Evolutionary conservation across 1,139 yeast genomes (phyloP).

Genomic region (Lodderomyces beijingensis): DNA sequence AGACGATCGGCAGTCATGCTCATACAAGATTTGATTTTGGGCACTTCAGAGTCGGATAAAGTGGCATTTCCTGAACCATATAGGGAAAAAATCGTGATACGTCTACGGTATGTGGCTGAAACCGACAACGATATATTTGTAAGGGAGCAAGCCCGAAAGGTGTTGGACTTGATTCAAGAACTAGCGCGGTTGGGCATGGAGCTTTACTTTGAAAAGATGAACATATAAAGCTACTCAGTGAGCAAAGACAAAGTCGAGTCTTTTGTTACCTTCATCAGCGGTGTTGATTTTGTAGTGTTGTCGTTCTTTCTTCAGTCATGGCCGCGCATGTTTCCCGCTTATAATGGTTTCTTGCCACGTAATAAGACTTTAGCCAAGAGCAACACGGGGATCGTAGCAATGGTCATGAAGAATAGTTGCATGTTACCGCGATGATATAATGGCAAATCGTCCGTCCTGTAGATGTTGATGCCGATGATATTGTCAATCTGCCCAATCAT

Average conservation of each 20-base stretch:
- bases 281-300: conserved; percentile 40
- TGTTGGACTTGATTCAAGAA: conserved; percentile 43
- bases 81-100: conserved; percentile 34
- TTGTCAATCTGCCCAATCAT: conserved; percentile 55
- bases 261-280: conserved; percentile 48
- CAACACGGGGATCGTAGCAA: conserved; percentile 18
- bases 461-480: conserved; percentile 49
- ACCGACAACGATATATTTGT: conserved; percentile 56
- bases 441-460: conserved; percentile 55
- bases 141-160: conserved; percentile 51
- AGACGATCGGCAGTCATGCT: conserved; percentile 73
- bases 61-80: conserved; percentile 49
- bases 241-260: conserved; percentile 48
- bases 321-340: conserved; percentile 44
- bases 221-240: too few species aligned
- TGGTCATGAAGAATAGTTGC: conserved; percentile 15
- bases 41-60: conserved; percentile 37
- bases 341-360: conserved; percentile 40
- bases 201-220: too few species aligned
- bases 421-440: conserved; percentile 51
- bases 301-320: conserved; percentile 44
- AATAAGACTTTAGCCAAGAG: conserved; percentile 32
- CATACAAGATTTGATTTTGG: conserved; percentile 57
- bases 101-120: conserved; percentile 41
- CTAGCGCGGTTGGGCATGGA: conserved; percentile 16